These are phyloP conservation scores for Vitellaria paradoxa DNA, from an alignment of 179 eudicot genomes.

Conservation along the genomic window DNA sequence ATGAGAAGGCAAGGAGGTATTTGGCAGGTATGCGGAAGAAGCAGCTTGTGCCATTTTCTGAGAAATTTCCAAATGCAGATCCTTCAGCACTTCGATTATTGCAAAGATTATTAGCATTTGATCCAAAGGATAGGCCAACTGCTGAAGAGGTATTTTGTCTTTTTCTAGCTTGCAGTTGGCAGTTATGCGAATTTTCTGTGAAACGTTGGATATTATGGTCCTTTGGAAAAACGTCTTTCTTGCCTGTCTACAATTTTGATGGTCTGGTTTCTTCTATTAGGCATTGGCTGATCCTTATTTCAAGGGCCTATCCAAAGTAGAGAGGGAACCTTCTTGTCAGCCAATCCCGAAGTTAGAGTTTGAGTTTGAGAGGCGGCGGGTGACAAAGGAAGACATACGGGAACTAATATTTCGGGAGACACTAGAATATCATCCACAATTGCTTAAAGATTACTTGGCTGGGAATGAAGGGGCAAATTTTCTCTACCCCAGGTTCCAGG, in stretches of 20 bases:
- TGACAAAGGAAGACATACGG: constrained; percentile 76
- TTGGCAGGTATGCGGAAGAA: constrained; percentile 77
- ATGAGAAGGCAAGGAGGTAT: constrained; percentile 89
- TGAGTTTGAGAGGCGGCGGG: constrained; percentile 80
- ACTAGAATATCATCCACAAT: constrained; percentile 86
- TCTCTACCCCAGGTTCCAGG: constrained; percentile 73
- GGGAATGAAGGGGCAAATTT: constrained; percentile 75
- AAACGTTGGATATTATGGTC: too few relatives aligned
- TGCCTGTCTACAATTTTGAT: not conserved
- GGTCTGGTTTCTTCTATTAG: constrained; percentile 32
- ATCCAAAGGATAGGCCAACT: constrained; percentile 94
- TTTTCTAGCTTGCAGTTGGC: too few relatives aligned
- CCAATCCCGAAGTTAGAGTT: constrained; percentile 83
- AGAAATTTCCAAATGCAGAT: constrained; percentile 73
- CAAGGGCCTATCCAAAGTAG: constrained; percentile 75
- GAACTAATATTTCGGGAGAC: constrained; percentile 83
- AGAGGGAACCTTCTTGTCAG: constrained; percentile 87
- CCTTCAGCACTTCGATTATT: constrained; percentile 65
- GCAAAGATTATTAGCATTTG: constrained; percentile 80
- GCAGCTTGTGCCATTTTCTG: constrained; percentile 58
- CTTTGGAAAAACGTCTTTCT: too few relatives aligned
- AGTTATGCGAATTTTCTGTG: too few relatives aligned
- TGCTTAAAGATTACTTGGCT: constrained; percentile 74
- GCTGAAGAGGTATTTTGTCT: constrained; percentile 70
- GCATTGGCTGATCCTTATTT: constrained; percentile 94